These are phyloP conservation scores for Acer campestre DNA, from an alignment of 345 rosid genomes.

Conservation along the genomic window DNA sequence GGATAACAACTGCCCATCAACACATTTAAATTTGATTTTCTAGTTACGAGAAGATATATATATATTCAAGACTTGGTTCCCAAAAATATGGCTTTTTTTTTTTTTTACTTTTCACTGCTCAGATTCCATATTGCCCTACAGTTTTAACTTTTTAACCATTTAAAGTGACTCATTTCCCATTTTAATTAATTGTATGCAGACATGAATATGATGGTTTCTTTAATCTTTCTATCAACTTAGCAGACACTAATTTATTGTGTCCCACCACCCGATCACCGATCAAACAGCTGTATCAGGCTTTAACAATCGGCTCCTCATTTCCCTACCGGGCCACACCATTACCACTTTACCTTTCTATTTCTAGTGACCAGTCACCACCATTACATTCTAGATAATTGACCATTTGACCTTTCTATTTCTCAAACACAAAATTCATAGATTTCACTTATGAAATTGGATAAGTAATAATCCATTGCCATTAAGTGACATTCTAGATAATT, in stretches of 20 bases:
- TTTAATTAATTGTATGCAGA: background rate
- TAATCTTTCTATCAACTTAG: background rate
- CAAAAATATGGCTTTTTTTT: no score
- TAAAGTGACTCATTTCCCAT: background rate
- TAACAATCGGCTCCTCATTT: background rate
- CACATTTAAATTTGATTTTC: constrained; percentile 24
- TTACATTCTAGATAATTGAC: background rate
- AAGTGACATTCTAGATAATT: background rate
- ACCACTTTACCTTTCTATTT: no score
- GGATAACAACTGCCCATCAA: constrained; percentile 28
- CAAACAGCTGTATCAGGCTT: background rate
- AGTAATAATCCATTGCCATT: background rate
- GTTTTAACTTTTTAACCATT: background rate
- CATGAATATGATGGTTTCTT: background rate
- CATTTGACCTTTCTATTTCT: background rate
- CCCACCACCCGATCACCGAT: constrained; percentile 4
- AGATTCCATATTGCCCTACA: background rate
- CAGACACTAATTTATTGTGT: constrained; percentile 2
- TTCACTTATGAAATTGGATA: background rate
- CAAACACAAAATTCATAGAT: background rate
- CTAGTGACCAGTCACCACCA: background rate
- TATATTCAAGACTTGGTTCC: no score
- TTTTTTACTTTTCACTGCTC: background rate
- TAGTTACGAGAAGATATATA: background rate
- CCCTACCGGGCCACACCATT: background rate